These are phyloP conservation scores for Coprinopsis cinerea DNA, from an alignment of 768 basidiomycete species.

Conservation along the genomic window DNA sequence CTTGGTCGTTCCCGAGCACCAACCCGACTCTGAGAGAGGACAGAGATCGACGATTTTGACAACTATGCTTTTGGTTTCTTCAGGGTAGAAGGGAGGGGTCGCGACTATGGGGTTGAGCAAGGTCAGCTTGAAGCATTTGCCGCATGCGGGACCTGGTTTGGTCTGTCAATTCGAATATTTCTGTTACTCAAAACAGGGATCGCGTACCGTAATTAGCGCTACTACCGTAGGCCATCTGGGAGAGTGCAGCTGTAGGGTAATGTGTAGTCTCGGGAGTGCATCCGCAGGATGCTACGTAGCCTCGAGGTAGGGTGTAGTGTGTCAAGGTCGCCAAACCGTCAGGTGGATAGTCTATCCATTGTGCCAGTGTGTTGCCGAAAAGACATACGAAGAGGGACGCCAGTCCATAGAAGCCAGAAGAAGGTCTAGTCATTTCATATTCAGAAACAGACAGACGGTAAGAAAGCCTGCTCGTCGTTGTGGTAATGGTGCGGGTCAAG, in stretches of 20 bases:
- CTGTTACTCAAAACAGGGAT: not conserved
- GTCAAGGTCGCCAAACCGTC: constrained; percentile 70
- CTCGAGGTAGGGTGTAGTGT: constrained; percentile 56
- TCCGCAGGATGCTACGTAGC: constrained; percentile 69
- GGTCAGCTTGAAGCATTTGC: constrained; percentile 74
- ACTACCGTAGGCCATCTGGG: constrained; percentile 75
- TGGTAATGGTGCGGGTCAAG: too few relatives aligned
- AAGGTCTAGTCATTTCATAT: not conserved
- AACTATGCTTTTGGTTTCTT: constrained; percentile 52
- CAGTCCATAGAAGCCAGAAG: constrained; percentile 5
- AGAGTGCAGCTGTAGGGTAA: constrained; percentile 78
- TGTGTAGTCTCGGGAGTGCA: constrained; percentile 62
- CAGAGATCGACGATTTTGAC: constrained; percentile 81
- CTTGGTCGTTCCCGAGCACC: constrained; percentile 63
- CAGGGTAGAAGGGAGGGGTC: constrained; percentile 65
- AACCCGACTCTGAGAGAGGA: constrained; percentile 53
- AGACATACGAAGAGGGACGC: not conserved
- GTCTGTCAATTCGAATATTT: not conserved
- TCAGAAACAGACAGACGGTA: too few relatives aligned
- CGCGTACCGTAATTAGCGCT: constrained; percentile 52
- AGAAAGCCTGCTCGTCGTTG: too few relatives aligned
- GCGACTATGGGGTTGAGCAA: constrained; percentile 62
- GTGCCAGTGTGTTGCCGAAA: constrained; percentile 11
- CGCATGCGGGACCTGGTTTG: constrained; percentile 57
- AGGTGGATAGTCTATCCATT: constrained; percentile 62